Evolutionary conservation across 495 filamentous ascomycete species (phyloP), one percentile per base, ranked within the genome.

Genomic region (Pyronema domesticum): DNA sequence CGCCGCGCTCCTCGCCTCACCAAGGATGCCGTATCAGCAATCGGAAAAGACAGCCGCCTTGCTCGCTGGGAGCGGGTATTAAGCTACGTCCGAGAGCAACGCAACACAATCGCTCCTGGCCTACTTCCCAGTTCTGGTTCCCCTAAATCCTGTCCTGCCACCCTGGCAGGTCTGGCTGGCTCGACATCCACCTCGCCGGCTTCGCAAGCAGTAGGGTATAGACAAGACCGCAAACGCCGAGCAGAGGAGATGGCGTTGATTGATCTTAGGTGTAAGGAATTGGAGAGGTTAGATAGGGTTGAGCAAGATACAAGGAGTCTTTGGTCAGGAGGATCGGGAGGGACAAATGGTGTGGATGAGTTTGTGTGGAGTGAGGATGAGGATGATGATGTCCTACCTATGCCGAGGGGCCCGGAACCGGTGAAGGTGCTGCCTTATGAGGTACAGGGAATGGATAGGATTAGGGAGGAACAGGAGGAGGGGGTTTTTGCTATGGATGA

Each of bases 291-390:
- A 5, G 63, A 65, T 48, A 54, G 48, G 15, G 59, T 57, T 7
- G 63, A 65, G 51, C 56, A 62, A 15, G 59, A 57, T n/a, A 39
- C 15, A 34, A 59, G 63, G 3, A 59, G 54, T 42, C 50, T 62
- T 13, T 66, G 63, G 63, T 55, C 49, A 30, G 63, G 63, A 17
- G 63, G 63, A 37, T 66, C 63, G 6, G 63, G 59, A 23, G 63
- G 63, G 10, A 66, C 63, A 3, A 66, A 66, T 40, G 63, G 63
- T 6, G 63, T 66, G 34, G 63, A 66, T 36, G 63, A 66, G 46
- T 66, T 65, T 42, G 63, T 66, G 36, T 66, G 63, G 63, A 65
- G 63, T 50, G 63, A 66, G 30, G 63, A 66, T 46, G 63, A 65
- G 17, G 63, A 65, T n/a, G 63, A 64, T 35, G 62, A 64, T 37